Base-by-base conservation (phyloP, 148 eudicot genomes). In the Arbutus unedo region DNA sequence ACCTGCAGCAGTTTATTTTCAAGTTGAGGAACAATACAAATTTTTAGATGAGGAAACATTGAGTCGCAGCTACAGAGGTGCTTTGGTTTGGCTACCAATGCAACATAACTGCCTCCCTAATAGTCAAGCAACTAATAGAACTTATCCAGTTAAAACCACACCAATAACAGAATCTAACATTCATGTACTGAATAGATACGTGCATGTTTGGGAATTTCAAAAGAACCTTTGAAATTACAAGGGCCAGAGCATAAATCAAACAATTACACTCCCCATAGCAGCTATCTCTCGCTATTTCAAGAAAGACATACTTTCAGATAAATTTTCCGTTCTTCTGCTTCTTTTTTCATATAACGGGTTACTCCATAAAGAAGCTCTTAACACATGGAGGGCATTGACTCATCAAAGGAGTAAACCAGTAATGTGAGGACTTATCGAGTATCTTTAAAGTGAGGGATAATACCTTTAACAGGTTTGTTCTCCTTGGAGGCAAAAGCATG, bases 1-100 rank as follows among this genome's bases (percentile, higher is more conserved):
- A 83, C 88, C 94, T 88, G 89, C 87, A 91, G 82, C 85, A 86
- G 79, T 75, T 77, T 25, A 67, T 75, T 43, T 25, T 50, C 76
- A 66, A 41, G 67, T 57, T 74, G 23, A 54, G 72, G 48, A 23
- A 49, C 54, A 77, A 67, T 64, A 55, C 67, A 41, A 82, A 53
- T 25, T 15, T 66, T 74, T 66, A 21, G 60, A 74, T 38, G 19
- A 57, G 51, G 44, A 79, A 73, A 59, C 50, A 48, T 44, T 14
- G 25, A 45, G 56, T 18, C 13, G 15, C 25, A 21, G 56, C 64
- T 16, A 66, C 48, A 76, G 62, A 48, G 31, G 47, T 55, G 50
- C 54, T 45, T 64, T 64, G 16, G 53, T 48, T 47, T 48, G 81
- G 43, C 72, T 25, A 10, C 38, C 57, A 64, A 43, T 50, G 25